These are phyloP conservation scores for Cyclanthera cordifolia DNA, from an alignment of 306 rosid species.

Conservation along the genomic window DNA sequence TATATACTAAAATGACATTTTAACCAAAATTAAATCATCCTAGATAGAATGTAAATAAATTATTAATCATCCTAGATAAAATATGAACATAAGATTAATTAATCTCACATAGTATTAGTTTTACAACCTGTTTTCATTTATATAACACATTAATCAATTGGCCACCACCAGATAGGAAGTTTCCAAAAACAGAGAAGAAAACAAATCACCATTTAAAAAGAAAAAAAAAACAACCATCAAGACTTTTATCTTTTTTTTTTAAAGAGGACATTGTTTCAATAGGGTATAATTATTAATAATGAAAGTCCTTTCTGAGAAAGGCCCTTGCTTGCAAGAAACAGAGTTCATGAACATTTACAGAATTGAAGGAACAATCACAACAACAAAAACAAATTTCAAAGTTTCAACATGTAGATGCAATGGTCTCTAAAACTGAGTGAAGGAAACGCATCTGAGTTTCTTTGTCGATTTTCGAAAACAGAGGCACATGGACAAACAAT, in stretches of 20 bases:
- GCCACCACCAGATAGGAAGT: too few relatives aligned
- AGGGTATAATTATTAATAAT: background rate
- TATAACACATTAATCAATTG: too few relatives aligned
- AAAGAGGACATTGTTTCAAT: background rate
- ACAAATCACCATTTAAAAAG: too few relatives aligned
- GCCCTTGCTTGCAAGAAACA: slow-evolving; percentile 10
- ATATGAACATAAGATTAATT: too few relatives aligned
- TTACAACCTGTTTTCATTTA: too few relatives aligned
- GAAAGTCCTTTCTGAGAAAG: background rate
- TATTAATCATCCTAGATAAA: too few relatives aligned
- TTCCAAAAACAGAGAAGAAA: too few relatives aligned
- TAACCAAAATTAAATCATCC: too few relatives aligned
- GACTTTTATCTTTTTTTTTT: background rate
- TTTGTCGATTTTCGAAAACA: slow-evolving; percentile 54
- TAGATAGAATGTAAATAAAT: too few relatives aligned
- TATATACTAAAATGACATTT: too few relatives aligned
- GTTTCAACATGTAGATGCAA: slow-evolving; percentile 43
- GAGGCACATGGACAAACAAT: slow-evolving; percentile 75
- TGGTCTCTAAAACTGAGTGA: slow-evolving; percentile 61
- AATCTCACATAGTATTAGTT: too few relatives aligned
- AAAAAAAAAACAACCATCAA: too few relatives aligned
- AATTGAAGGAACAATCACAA: background rate
- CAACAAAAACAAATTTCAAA: slow-evolving; percentile 6
- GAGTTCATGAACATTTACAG: background rate
- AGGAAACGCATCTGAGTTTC: slow-evolving; percentile 62